phyloP scores from a whole-genome alignment of 1,284 basidiomycete genomes.

The Rhizoctonia solani region DNA sequence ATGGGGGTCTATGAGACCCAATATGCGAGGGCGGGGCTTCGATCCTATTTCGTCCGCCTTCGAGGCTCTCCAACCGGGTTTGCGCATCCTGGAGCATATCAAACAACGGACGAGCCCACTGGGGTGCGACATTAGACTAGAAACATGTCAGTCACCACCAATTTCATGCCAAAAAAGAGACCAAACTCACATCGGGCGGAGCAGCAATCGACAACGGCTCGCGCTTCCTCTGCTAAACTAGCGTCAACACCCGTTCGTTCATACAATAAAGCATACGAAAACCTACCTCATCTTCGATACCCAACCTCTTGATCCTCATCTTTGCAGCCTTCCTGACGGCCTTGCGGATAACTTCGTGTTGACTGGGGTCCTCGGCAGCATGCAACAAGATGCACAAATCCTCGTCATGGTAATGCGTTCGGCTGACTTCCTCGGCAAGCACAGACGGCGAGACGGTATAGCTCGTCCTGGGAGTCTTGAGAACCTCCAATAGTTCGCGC shows the following conservation, averaged over 20 bases:
- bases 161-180: neutral
- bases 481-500: constrained; percentile 52
- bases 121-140: constrained; percentile 28
- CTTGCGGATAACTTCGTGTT: constrained; percentile 75
- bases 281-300: constrained; percentile 61
- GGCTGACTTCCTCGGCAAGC: constrained; percentile 65
- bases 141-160: neutral
- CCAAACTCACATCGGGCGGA: constrained; percentile 9
- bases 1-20: constrained; percentile 19
- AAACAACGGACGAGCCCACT: constrained; percentile 39
- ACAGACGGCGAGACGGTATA: constrained; percentile 62
- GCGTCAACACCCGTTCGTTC: neutral
- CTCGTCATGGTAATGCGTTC: constrained; percentile 75
- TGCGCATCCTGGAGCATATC: constrained; percentile 39
- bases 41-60: constrained; percentile 35
- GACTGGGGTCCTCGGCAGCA: constrained; percentile 64
- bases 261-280: neutral
- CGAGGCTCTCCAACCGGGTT: constrained; percentile 36
- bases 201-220: constrained; percentile 24
- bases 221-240: constrained; percentile 5
- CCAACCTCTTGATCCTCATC: constrained; percentile 73
- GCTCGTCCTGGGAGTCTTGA: constrained; percentile 68
- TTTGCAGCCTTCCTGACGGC: constrained; percentile 77
- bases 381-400: constrained; percentile 76
- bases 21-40: constrained; percentile 28